phyloP scores from a whole-genome alignment of 306 rosid species.

The Arachis hypogaea region DNA sequence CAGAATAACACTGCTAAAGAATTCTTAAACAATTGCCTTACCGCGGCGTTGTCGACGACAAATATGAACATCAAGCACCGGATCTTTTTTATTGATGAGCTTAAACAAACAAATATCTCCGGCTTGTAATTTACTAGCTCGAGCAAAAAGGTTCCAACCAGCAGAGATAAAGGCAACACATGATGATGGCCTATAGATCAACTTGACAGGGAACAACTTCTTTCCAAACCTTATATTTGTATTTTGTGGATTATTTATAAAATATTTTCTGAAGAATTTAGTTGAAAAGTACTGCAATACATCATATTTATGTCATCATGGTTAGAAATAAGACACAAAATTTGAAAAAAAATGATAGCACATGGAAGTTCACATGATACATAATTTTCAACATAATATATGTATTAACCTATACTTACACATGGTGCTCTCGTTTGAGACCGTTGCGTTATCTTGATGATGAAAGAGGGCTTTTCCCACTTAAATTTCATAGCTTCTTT shows the following conservation, averaged over 20 bases:
- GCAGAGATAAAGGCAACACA: neutral
- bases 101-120: constrained; percentile 17
- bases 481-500: no score
- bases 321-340: neutral
- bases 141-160: constrained; percentile 6
- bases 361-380: neutral
- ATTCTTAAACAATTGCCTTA: neutral
- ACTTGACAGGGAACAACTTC: neutral
- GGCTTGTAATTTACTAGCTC: neutral
- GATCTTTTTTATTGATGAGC: neutral
- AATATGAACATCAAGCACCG: neutral
- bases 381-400: neutral
- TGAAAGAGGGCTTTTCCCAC: no score
- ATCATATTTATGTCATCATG: neutral
- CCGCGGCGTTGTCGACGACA: neutral
- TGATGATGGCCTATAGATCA: neutral
- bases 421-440: neutral
- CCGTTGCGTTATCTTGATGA: neutral
- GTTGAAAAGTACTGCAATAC: neutral
- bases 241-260: neutral
- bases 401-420: no score
- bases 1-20: neutral
- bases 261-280: neutral
- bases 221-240: neutral
- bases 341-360: no score